phyloP scores from a whole-genome alignment of 2,329 filamentous ascomycete genomes.

The Colletotrichum paranaense region DNA sequence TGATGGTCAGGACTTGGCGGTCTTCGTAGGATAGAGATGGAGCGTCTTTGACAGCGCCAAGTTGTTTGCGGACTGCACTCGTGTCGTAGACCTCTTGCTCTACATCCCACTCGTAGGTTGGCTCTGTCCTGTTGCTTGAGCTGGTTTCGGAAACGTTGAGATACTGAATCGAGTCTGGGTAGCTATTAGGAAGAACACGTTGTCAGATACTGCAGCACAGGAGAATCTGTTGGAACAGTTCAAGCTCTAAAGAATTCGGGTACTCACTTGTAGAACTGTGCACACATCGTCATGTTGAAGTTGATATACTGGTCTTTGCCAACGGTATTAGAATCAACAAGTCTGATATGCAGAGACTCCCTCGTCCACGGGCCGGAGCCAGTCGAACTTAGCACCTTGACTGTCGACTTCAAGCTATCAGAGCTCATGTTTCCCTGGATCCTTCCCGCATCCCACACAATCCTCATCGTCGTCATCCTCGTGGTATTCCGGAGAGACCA shows the following conservation, averaged over 20 bases:
- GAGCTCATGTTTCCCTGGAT: not conserved
- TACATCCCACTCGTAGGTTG: not conserved
- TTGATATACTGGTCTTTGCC: not conserved
- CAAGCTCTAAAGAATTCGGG: accelerated
- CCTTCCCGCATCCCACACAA: not conserved
- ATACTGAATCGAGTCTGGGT: not conserved
- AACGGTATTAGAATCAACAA: not conserved
- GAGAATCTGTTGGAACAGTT: too few relatives aligned
- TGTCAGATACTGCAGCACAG: not conserved
- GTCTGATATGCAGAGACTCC: not conserved
- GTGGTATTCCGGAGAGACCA: not conserved
- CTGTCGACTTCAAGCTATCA: not conserved
- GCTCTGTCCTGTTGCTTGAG: slow-evolving; percentile 7
- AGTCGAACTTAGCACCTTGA: not conserved
- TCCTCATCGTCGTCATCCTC: not conserved
- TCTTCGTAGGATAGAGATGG: not conserved
- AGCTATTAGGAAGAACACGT: not conserved
- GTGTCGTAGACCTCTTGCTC: not conserved
- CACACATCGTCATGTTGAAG: not conserved
- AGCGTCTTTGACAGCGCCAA: not conserved
- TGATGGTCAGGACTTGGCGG: not conserved
- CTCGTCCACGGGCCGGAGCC: not conserved
- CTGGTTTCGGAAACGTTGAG: not conserved
- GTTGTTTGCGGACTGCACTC: not conserved
- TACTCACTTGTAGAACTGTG: not conserved